Evolutionary conservation across 768 basidiomycete genomes (phyloP).

Genomic region (Hygrophoropsis aurantiaca): DNA sequence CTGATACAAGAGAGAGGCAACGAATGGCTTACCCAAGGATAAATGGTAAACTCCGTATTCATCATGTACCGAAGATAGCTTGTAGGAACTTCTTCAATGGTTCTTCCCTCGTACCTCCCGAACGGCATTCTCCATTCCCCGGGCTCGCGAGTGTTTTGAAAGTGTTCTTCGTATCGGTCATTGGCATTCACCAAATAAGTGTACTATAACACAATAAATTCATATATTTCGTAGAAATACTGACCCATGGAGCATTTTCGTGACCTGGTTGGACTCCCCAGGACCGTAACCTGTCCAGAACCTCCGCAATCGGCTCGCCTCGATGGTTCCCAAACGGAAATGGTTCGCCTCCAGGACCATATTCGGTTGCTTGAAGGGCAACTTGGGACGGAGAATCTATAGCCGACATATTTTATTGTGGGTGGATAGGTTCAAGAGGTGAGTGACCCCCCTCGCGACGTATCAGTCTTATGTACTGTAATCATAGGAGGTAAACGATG

Average conservation of each 20-base stretch:
- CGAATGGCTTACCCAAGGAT: conserved; percentile 13
- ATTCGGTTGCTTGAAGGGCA: no score
- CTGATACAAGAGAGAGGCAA: no score
- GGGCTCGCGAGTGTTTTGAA: no score
- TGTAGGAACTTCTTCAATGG: neutral
- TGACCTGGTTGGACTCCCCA: conserved; percentile 8
- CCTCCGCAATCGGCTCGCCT: conserved; percentile 2
- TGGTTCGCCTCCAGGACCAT: neutral
- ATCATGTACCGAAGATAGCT: conserved; percentile 14
- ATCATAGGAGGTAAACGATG: no score
- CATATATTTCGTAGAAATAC: neutral
- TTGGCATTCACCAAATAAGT: neutral
- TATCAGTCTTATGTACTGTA: no score
- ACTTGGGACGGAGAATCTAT: no score
- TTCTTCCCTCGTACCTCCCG: no score
- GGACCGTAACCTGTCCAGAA: neutral
- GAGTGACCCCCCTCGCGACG: no score
- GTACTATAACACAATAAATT: conserved; percentile 8
- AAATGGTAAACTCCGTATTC: neutral
- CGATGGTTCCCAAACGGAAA: conserved; percentile 2
- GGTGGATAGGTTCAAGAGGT: no score
- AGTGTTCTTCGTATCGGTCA: no score
- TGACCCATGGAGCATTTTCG: conserved; percentile 11
- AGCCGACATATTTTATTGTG: no score
- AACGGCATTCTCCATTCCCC: no score